These are phyloP conservation scores for Apiospora malaysiana DNA, from an alignment of 2,329 filamentous ascomycete species.

Conservation along the genomic window DNA sequence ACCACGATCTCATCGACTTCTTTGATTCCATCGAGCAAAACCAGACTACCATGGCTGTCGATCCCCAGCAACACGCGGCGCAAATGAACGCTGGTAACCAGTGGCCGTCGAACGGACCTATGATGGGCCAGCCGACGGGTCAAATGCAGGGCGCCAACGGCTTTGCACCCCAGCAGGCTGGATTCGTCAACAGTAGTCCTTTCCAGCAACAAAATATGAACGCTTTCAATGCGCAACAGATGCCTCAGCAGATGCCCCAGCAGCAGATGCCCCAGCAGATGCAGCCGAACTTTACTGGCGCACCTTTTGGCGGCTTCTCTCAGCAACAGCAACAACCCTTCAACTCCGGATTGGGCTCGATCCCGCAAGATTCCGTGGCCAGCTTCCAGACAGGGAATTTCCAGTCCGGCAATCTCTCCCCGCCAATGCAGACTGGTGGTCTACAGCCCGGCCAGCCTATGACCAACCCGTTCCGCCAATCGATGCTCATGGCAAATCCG, in stretches of 20 bases:
- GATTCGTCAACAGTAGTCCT: constrained; percentile 48
- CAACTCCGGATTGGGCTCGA: constrained; percentile 59
- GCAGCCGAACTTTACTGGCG: constrained; percentile 64
- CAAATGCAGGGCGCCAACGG: constrained; percentile 43
- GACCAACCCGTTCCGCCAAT: constrained; percentile 94
- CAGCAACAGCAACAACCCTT: constrained; percentile 70
- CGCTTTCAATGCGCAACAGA: constrained; percentile 39
- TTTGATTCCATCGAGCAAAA: constrained; percentile 93
- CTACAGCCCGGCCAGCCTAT: constrained; percentile 61
- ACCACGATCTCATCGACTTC: constrained; percentile 88
- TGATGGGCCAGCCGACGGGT: constrained; percentile 40
- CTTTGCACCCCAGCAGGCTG: constrained; percentile 41
- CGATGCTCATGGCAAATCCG: constrained; percentile 72
- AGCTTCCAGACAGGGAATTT: constrained; percentile 55
- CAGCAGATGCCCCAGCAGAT: constrained; percentile 44
- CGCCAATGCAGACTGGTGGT: constrained; percentile 45
- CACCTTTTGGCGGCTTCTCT: constrained; percentile 84
- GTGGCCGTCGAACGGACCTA: constrained; percentile 42
- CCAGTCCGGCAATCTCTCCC: constrained; percentile 49
- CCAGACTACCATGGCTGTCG: constrained; percentile 70
- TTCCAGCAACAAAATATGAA: constrained; percentile 48
- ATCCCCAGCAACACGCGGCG: constrained; percentile 40
- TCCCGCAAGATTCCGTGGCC: constrained; percentile 62
- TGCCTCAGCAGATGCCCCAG: constrained; percentile 40
- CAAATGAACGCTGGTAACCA: constrained; percentile 45